Evolutionary conservation across 495 filamentous ascomycete genomes (phyloP), one percentile per base, ranked within the genome.

Genomic region (Hypoxylon crocopeplum): DNA sequence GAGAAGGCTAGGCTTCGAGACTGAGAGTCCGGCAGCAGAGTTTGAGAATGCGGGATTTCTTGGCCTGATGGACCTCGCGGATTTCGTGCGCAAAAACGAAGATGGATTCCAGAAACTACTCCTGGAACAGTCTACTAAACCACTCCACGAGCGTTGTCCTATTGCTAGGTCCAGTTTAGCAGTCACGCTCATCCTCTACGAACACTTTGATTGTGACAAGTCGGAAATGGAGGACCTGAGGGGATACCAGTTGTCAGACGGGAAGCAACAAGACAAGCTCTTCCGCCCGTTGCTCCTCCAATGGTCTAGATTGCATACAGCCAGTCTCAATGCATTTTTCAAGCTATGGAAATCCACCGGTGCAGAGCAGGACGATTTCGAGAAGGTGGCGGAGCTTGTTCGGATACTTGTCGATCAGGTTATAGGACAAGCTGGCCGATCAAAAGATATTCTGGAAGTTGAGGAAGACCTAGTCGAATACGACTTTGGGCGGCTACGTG

Each of bases 21-120:
- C 91, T 0, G 95, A 98, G 69, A 89, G 81, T 52, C 94, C 94
- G 7, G 86, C 86, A 0, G 74, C 78, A 58, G 94, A 98, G 62
- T 98, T 99, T 72, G 86, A 92, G 2, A 79, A 84, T 19, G 86
- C 88, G 13, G 94, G 94, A 1, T 98, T 93, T 69, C 73, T 99
- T 34, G 94, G 95, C 16, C 91, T 99, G 86, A 96, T 98, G 92
- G 94, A 99, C 71, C 69, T 98, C 66, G 92, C 91, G 5, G 92
- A 98, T 72, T 99, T 90, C 70, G 90, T 96, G 41, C 82, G 88
- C 61, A 95, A 90, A 67, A 85, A 95, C 59, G 91, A 96, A 67
- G 92, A 97, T 69, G 85, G 85, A 27, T 98, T 94, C 62, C 93
- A 96, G 65, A 96, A 93, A 72, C 75, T 93, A 59, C 79, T 99